A percentile compares a stretch with the other conserved stretches of the same genome.
Evolutionary conservation across 345 rosid species (phyloP).

Genomic region (Hibiscus syriacus): DNA sequence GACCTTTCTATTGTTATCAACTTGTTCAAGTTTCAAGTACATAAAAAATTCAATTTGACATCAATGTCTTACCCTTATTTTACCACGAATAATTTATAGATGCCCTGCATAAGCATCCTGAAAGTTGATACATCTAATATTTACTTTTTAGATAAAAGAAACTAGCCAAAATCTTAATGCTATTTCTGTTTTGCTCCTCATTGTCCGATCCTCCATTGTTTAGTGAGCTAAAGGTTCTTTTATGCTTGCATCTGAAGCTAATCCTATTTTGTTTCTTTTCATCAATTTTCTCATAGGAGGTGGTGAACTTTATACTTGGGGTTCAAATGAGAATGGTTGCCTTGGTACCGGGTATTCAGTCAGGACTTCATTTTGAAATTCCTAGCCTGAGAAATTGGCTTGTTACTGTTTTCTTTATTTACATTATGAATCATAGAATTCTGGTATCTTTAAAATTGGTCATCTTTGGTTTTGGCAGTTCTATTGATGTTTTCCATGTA

Average conservation of each 20-base stretch:
- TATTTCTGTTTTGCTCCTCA: not conserved
- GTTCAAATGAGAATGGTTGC: conserved; percentile 93
- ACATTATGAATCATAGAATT: conserved; percentile 1
- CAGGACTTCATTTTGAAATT: conserved; percentile 12
- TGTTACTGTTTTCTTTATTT: conserved; percentile 4
- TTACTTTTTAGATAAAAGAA: not conserved
- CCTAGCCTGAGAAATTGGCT: not conserved
- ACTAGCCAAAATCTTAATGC: not conserved
- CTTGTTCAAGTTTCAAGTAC: not conserved
- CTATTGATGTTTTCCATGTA: conserved; percentile 42
- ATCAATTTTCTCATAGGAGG: conserved; percentile 33
- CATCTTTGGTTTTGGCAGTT: conserved; percentile 34
- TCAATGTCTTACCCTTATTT: not conserved
- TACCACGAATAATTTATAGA: not conserved
- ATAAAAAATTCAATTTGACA: not conserved
- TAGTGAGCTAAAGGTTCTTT: not conserved
- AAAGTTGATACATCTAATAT: not conserved
- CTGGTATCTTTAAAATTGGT: conserved; percentile 5
- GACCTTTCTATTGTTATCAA: not conserved
- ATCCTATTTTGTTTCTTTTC: not conserved
- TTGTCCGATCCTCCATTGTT: not conserved
- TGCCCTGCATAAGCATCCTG: not conserved
- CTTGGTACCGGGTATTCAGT: conserved; percentile 69
- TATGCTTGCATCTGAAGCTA: not conserved
- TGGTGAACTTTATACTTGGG: conserved; percentile 85